Conservation (phyloP, 23 red algal genomes). For the Gracilaria vermiculophylla region DNA sequence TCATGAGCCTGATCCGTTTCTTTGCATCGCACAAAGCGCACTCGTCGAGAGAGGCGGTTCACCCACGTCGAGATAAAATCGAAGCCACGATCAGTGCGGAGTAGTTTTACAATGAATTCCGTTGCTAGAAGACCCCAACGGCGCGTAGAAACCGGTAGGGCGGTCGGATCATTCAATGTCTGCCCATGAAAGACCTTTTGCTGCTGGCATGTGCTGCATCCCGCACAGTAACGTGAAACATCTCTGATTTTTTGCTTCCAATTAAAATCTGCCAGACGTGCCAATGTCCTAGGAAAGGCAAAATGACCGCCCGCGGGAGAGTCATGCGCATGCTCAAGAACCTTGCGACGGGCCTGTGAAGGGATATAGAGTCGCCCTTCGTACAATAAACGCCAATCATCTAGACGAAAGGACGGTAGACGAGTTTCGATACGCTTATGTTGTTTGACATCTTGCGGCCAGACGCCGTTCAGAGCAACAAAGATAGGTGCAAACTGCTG, state of each 20-base stretch:
- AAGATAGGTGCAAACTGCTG: background rate
- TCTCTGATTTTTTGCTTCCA: constrained; percentile 17
- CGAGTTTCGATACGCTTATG: background rate
- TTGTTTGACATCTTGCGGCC: background rate
- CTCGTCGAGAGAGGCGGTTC: background rate
- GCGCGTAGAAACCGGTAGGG: background rate
- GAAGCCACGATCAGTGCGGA: background rate
- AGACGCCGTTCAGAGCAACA: background rate
- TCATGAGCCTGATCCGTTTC: background rate
- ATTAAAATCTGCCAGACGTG: background rate
- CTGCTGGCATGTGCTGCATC: background rate
- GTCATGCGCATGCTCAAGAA: constrained; percentile 1
- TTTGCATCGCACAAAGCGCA: background rate
- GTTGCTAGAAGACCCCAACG: constrained; percentile 2
- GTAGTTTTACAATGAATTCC: background rate
- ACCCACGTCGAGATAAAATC: background rate
- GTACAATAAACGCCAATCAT: background rate
- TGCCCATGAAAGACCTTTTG: background rate
- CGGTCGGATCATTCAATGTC: background rate
- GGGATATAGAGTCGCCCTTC: constrained; percentile 8
- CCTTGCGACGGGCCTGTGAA: background rate
- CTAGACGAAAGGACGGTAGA: background rate
- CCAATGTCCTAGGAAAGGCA: background rate
- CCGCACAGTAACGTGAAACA: background rate
- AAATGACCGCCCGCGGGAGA: background rate